Evolutionary conservation across 768 basidiomycete genomes (phyloP), one percentile per base, ranked within the genome.

Genomic region (Mycena galericulata): DNA sequence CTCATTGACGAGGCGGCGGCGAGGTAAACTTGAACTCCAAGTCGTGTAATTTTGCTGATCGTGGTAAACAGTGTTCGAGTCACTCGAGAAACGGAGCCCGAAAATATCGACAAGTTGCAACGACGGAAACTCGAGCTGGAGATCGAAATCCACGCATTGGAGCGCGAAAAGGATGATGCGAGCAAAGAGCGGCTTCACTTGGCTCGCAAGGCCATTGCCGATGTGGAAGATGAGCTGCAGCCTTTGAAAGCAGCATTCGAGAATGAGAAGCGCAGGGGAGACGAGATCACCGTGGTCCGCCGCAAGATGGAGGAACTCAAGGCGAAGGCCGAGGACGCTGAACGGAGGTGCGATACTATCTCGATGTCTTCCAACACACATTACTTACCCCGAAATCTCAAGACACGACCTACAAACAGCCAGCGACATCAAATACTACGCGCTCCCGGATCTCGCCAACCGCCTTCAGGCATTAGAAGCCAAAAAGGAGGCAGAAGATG

Each of bases 81-180:
- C 27, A 94, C 94, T 29, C 90, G 95, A 46, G 97, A 99, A 82
- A 98, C 96, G 0, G 89, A 93, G 66, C 97, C 97, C 0, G 97
- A 99, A 80, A 92, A 87, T 4, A 93, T 99, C 74, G 97, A 99
- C 81, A 91, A 91, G 71, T 85, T 98, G 20, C 94, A 97, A 75
- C 90, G 96, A 22, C 87, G 86, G 57, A 96, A 94, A 78, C 87
- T 98, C 34, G 94, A 97, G 75, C 86, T 99, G 30, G 94, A 98
- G 75, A 91, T 99, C 22, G 97, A 98, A 76, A 93, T 98, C 24
- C 96, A 98, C 76, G 97, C 97, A 12, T 82, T 98, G 57, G 94
- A 96, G 76, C 89, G 96, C 51, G 96, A 98, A 78, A 97, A 95
- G 78, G 96, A 98, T 67, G 77, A 88, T 6, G 93, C 94, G 6